Base-by-base conservation (phyloP, 176 grass and related monocot genomes). In the Carex scoparia region DNA sequence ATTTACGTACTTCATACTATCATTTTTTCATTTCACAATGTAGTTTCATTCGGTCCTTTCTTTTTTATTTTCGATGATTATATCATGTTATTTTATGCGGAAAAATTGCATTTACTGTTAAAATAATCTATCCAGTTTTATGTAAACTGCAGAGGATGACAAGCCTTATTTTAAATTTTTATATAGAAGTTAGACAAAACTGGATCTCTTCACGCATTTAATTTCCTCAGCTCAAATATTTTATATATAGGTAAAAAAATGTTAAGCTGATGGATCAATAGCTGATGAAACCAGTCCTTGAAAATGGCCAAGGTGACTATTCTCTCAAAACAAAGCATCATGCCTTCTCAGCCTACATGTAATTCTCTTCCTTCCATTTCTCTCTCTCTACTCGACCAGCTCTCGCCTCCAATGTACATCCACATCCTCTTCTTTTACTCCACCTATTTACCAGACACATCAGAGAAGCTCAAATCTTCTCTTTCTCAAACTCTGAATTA, bases 321-420 rank as follows among this genome's bases (percentile, higher is more conserved):
- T 74, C 40, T 74, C 70, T 74, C 70, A 53, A 74, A 23, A 49
- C 8, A 74, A 74, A 74, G 0, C 18, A 74, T 74, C 70, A 74
- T 53, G 44, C 70, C 70, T 74, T 74, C 44, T 0, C 44, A 74
- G 1, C 44, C 44, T 13, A 74, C 70, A 51, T 51, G 1, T 44
- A 74, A 74, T 74, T 28, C 44, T 10, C 18, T 44, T 10, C 40
- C n/a, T 74, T 74, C 44, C 10, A 74, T 74, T 18, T 10, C 42
- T 74, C 70, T 74, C n/a, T 74, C 70, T 16, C 70, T 74, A 3
- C 19, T 74, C 11, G 70, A 74, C 42, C 70, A 74, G 70, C 70
- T 74, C 10, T 3, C 70, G 28, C 70, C 44, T 74, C 70, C 44
- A 10, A 74, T 74, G 1, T 53, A 74, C 44, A 74, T 40, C 44